Conservation (phyloP, 768 basidiomycete species). For the Hygrocybe coccinea region DNA sequence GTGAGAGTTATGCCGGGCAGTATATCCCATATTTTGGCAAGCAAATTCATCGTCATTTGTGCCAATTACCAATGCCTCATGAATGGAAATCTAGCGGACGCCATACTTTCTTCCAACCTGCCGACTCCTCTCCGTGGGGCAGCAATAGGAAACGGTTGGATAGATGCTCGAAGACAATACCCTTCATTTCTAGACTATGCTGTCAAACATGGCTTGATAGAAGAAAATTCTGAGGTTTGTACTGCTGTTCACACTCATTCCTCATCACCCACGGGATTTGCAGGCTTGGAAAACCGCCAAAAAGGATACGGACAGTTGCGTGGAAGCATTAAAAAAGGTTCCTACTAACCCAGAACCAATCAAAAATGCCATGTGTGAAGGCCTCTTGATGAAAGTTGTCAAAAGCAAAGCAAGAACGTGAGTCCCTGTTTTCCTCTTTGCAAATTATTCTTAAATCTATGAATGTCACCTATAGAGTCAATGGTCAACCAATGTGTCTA, state of each 20-base stretch:
- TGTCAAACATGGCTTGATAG: slow-evolving; percentile 71
- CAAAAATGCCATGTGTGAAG: slow-evolving; percentile 52
- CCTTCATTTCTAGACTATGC: slow-evolving; percentile 85
- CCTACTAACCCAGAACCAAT: slow-evolving; percentile 55
- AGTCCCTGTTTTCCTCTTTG: slow-evolving; percentile 11
- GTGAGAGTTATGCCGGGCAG: slow-evolving; percentile 96
- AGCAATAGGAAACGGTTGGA: slow-evolving; percentile 98
- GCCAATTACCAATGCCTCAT: slow-evolving; percentile 4
- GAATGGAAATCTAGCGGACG: slow-evolving; percentile 56
- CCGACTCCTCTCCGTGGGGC: slow-evolving; percentile 64
- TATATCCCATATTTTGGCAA: slow-evolving; percentile 94
- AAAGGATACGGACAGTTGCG: slow-evolving; percentile 54
- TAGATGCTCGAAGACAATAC: slow-evolving; percentile 85
- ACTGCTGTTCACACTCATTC: slow-evolving; percentile 1
- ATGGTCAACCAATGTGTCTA: slow-evolving; percentile 71
- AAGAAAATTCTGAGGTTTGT: slow-evolving; percentile 62
- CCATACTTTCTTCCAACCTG: slow-evolving; percentile 59
- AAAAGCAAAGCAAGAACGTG: slow-evolving; percentile 39
- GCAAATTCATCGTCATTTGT: slow-evolving; percentile 11
- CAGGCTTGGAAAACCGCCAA: slow-evolving; percentile 63
- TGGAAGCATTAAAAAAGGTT: slow-evolving; percentile 38
- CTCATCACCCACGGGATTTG: background rate
- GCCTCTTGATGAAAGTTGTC: slow-evolving; percentile 46
- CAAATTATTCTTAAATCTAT: background rate
- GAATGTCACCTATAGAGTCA: slow-evolving; percentile 41